phyloP scores from a whole-genome alignment of 306 rosid genomes.

The Cicer chorassanicum region DNA sequence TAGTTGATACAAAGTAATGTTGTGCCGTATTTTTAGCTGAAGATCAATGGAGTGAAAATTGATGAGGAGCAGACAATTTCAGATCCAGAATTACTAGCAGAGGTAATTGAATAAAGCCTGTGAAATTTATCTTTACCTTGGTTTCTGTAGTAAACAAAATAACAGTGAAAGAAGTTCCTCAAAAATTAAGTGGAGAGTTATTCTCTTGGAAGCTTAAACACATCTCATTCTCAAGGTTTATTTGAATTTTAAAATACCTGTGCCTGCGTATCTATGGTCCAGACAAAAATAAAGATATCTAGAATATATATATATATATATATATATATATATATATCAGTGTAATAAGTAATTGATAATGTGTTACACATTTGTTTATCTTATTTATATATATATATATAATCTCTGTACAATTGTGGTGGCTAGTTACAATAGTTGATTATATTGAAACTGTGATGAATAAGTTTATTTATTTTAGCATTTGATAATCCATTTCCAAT shows the following conservation, averaged over 20 bases:
- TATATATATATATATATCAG: no score
- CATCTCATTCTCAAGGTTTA: slow-evolving; percentile 3
- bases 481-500: no score
- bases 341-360: no score
- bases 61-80: slow-evolving; percentile 88
- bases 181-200: slow-evolving; percentile 11
- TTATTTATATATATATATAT: neutral
- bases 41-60: slow-evolving; percentile 74
- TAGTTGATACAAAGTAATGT: slow-evolving; percentile 17
- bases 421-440: neutral
- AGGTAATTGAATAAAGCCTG: slow-evolving; percentile 60
- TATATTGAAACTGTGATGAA: no score
- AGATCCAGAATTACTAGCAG: slow-evolving; percentile 69
- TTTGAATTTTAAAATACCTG: neutral
- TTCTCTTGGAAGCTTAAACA: slow-evolving; percentile 32
- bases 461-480: no score
- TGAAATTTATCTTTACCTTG: neutral
- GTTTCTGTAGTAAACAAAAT: slow-evolving; percentile 20
- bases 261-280: neutral
- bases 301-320: neutral
- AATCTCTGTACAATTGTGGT: neutral
- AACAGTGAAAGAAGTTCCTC: neutral
- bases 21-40: slow-evolving; percentile 60
- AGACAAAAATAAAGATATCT: neutral
- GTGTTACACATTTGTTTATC: no score